Percentiles rank a stretch among this genome's conserved stretches.
Conservation (phyloP, 169 alveolate genomes). For the Theileria annulata region DNA sequence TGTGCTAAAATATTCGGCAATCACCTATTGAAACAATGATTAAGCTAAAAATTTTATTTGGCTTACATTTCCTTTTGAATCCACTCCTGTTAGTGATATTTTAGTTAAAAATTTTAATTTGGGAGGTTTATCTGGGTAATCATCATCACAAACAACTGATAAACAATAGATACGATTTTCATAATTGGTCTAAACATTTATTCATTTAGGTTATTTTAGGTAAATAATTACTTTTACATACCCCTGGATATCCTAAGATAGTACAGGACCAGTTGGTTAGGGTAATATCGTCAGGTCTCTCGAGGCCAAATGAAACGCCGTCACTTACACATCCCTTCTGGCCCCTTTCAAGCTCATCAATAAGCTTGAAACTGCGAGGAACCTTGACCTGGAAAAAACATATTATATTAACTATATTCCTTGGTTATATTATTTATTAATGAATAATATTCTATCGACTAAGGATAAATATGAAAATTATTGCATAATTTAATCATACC, state of each 20-base stretch:
- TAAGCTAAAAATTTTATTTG: neutral
- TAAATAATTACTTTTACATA: slow-evolving; percentile 43
- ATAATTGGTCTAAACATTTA: slow-evolving; percentile 88
- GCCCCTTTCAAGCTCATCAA: slow-evolving; percentile 96
- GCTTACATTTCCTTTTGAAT: slow-evolving; percentile 83
- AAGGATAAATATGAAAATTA: neutral
- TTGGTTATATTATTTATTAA: neutral
- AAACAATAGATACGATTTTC: slow-evolving; percentile 94
- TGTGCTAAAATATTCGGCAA: slow-evolving; percentile 75
- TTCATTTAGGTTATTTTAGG: too few species aligned
- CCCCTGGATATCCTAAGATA: slow-evolving; percentile 92
- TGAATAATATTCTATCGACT: neutral
- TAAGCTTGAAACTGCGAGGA: slow-evolving; percentile 96
- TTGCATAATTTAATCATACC: slow-evolving; percentile 17
- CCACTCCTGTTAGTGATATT: slow-evolving; percentile 91
- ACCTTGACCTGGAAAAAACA: slow-evolving; percentile 75
- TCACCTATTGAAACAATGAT: slow-evolving; percentile 65
- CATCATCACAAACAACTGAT: slow-evolving; percentile 89
- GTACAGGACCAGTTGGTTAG: slow-evolving; percentile 94
- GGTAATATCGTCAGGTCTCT: slow-evolving; percentile 91
- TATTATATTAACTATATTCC: neutral
- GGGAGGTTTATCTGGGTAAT: slow-evolving; percentile 96
- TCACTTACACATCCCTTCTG: slow-evolving; percentile 95
- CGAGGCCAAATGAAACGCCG: slow-evolving; percentile 94
- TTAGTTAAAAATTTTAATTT: slow-evolving; percentile 88